Percentiles rank a stretch among this genome's conserved stretches.
These are phyloP conservation scores for Talaromyces verruculosus DNA, from an alignment of 2,329 filamentous ascomycete genomes.

Conservation along the genomic window DNA sequence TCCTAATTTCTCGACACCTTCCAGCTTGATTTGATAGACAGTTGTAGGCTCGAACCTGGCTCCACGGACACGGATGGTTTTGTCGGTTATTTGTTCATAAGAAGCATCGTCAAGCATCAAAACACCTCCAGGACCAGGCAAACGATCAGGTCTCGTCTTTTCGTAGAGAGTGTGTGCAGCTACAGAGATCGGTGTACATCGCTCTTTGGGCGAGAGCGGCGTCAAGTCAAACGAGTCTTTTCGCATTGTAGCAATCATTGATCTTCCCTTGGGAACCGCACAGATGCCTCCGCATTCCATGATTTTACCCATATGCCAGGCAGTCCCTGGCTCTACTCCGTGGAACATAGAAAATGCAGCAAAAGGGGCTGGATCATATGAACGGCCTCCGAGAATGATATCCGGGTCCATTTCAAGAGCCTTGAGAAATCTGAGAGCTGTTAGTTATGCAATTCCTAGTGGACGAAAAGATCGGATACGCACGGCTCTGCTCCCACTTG, in stretches of 20 bases:
- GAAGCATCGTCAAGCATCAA: slow-evolving; percentile 44
- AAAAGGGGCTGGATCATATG: slow-evolving; percentile 46
- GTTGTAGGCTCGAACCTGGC: slow-evolving; percentile 36
- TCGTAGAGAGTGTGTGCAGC: slow-evolving; percentile 58
- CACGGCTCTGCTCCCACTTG: slow-evolving; percentile 52
- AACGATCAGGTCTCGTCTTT: slow-evolving; percentile 53
- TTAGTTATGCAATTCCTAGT: not conserved
- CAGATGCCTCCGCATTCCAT: slow-evolving; percentile 37
- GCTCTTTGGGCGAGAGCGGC: slow-evolving; percentile 41
- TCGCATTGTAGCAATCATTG: slow-evolving; percentile 46
- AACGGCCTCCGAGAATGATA: slow-evolving; percentile 50
- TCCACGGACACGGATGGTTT: slow-evolving; percentile 44
- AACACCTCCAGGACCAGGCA: slow-evolving; percentile 53
- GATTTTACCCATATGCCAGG: slow-evolving; percentile 55
- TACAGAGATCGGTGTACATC: slow-evolving; percentile 52
- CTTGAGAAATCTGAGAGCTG: slow-evolving; percentile 26
- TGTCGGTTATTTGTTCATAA: slow-evolving; percentile 47
- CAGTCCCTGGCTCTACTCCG: slow-evolving; percentile 36
- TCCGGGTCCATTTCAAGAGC: slow-evolving; percentile 44
- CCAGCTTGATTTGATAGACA: slow-evolving; percentile 52
- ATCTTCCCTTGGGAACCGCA: slow-evolving; percentile 49
- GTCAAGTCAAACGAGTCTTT: slow-evolving; percentile 51
- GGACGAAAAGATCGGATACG: not conserved
- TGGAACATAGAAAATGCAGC: slow-evolving; percentile 40
- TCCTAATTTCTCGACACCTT: slow-evolving; percentile 47